Evolutionary conservation across 2,329 filamentous ascomycete genomes (phyloP), one percentile per base, ranked within the genome.

Genomic region (Clonostachys byssicola): DNA sequence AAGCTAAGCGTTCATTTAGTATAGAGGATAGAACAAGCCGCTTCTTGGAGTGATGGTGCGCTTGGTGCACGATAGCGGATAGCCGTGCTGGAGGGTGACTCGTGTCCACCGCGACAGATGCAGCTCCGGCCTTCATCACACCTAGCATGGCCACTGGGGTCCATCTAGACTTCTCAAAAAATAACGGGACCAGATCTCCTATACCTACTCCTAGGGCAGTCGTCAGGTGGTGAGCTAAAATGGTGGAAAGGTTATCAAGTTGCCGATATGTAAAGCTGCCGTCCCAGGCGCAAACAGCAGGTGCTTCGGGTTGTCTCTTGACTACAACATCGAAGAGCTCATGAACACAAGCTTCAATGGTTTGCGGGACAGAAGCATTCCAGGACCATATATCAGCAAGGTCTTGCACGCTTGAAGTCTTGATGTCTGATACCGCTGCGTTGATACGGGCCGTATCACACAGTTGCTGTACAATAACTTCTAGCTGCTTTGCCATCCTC

Each of bases 111-210:
- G 55, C 54, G 5, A 59, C 52, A 47, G 56, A 63, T 13, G 57
- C 60, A 16, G 50, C 54, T 9, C 61, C 61, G n/a, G 57, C 50
- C 48, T 61, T 60, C 41, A 61, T 52, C 17, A 61, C 51, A 12
- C 50, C 59, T 10, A 63, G 36, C 18, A 57, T 56, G 1, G 53
- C 52, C 2, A 60, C 52, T 2, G 54, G 49, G n/a, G 54, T 55
- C 54, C 52, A 54, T 10, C 40, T 41, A 13, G 57, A 60, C 44
- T 61, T 63, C 16, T 59, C 56, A 14, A 62, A 56, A n/a, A 52
- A 54, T 2, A 62, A 49, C 5, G 58, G 57, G 18, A 62, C 52
- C 7, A 60, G 41, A 6, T 45, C 46, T 9, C 45, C 49, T 6
- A 39, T 12, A 1, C 41, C 18, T 5, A 52, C 30, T 9, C 48